A percentile compares a stretch with the other conserved stretches of the same genome.
Evolutionary conservation across 495 filamentous ascomycete species (phyloP).

Genomic region (Aspergillus bertholletiae): DNA sequence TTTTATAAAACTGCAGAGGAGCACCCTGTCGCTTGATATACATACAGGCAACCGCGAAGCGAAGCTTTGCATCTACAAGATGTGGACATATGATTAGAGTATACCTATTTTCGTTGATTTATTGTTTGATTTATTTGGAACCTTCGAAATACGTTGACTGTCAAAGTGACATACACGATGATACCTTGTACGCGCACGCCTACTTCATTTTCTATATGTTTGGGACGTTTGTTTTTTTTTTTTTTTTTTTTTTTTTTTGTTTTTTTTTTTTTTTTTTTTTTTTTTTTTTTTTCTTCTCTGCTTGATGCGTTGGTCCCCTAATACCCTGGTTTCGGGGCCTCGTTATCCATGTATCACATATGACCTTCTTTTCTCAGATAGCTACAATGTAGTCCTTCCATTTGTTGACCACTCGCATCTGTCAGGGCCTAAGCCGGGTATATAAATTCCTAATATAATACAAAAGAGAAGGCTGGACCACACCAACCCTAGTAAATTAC

Average conservation of each 20-base stretch:
- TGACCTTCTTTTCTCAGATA: not conserved
- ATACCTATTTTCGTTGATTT: not conserved
- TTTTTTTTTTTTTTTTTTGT: not conserved
- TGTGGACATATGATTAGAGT: not conserved
- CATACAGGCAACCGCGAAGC: not conserved
- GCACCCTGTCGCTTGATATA: not conserved
- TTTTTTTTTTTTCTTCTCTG: not conserved
- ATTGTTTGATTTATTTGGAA: not conserved
- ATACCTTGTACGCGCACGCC: slow-evolving; percentile 4
- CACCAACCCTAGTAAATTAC: not conserved
- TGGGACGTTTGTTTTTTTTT: not conserved
- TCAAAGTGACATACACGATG: not conserved
- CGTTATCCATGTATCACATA: not conserved
- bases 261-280: not conserved
- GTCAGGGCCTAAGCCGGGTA: not conserved
- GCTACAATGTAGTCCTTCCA: not conserved
- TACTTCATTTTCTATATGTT: no score
- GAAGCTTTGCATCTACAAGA: not conserved
- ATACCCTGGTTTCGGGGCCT: not conserved
- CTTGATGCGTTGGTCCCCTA: not conserved
- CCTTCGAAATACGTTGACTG: not conserved
- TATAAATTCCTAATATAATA: slow-evolving; percentile 3
- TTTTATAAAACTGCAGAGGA: slow-evolving; percentile 4
- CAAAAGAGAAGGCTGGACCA: not conserved
- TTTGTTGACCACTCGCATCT: not conserved